These are phyloP conservation scores for Thermothelomyces thermophilus DNA, from an alignment of 2,329 filamentous ascomycete species.

Conservation along the genomic window DNA sequence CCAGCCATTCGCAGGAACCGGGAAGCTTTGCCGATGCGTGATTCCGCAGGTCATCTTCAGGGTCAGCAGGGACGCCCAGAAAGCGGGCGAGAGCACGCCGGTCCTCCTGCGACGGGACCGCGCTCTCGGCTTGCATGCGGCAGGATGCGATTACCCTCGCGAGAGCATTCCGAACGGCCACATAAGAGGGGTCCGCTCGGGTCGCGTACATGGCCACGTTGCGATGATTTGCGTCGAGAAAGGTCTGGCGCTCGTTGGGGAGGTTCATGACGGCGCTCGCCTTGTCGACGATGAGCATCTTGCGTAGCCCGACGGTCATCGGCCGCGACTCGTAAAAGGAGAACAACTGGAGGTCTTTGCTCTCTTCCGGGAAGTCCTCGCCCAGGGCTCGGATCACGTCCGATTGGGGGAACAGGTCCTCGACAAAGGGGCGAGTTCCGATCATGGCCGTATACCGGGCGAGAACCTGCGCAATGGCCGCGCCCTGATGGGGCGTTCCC, in stretches of 20 bases:
- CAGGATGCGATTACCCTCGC: conserved; percentile 11
- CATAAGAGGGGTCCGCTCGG: conserved; percentile 24
- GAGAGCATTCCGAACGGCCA: conserved; percentile 26
- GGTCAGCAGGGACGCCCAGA: conserved; percentile 8
- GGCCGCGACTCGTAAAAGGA: conserved; percentile 31
- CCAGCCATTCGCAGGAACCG: conserved; percentile 17
- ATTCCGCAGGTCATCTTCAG: conserved; percentile 19
- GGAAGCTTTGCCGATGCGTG: conserved; percentile 8
- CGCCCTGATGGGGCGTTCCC: conserved; percentile 33
- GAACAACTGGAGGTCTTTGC: conserved; percentile 23
- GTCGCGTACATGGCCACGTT: conserved; percentile 26
- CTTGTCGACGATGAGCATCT: conserved; percentile 29
- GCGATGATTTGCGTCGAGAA: conserved; percentile 30
- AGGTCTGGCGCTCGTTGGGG: conserved; percentile 25
- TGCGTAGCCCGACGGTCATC: conserved; percentile 23
- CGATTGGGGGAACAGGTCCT: conserved; percentile 28
- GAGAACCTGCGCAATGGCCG: conserved; percentile 26
- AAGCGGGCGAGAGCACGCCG: conserved; percentile 4
- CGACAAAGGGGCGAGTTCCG: conserved; percentile 27
- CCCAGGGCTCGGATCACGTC: conserved; percentile 28
- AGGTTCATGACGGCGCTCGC: conserved; percentile 27
- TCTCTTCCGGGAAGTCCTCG: conserved; percentile 30
- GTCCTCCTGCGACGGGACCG: conserved; percentile 6
- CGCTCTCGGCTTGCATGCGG: not conserved
- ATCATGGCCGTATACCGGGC: conserved; percentile 22